Base-by-base conservation (phyloP, 2,329 filamentous ascomycete genomes). In the Thyridium curvatum region DNA sequence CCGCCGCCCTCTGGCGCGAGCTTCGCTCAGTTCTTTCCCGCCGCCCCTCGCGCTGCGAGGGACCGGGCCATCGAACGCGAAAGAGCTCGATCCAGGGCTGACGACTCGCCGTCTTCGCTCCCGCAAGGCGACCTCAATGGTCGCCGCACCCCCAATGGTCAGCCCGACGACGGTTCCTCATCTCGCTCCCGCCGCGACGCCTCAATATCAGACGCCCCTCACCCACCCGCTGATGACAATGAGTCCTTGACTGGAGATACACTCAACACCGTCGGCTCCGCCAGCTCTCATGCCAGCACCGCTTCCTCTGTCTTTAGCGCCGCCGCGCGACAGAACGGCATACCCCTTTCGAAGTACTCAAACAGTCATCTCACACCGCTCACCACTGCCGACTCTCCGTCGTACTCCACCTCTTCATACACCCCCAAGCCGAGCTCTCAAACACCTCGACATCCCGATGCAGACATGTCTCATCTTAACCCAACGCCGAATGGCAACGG, bases 1-100 rank as follows among this genome's bases (percentile, higher is more conserved):
- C 86, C 86, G 79, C 86, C 85, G 71, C 78, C 82, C 61, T 74
- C 76, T 46, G 71, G 72, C 64, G 82, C 84, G 70, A 82, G 82
- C 68, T 90, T 89, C 74, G 85, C 84, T 67, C 81, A 89, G 68
- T 93, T 88, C 74, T 90, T 89, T 65, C 85, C 84, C 52, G 79
- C 83, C 59, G 86, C 84, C 57, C 84, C 86, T 51, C 77, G 78
- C 53, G 79, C 78, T 42, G 70, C 72, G 41, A 69, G 69, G 60
- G 71, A 77, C 57, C 71, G 70, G 53, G 71, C 74, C 48, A 72
- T 71, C 58, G 76, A 81, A 60, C 70, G 77, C 58, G 75, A 79
- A 56, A 80, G 72, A 60, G 69, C 73, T 68, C 78, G 66, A 60
- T 62, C 62, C 43, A 66, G 65, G 49, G 64, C 62, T 38, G 61